phyloP scores from a whole-genome alignment of 169 alveolate genomes.

The Plasmodium yoelii region DNA sequence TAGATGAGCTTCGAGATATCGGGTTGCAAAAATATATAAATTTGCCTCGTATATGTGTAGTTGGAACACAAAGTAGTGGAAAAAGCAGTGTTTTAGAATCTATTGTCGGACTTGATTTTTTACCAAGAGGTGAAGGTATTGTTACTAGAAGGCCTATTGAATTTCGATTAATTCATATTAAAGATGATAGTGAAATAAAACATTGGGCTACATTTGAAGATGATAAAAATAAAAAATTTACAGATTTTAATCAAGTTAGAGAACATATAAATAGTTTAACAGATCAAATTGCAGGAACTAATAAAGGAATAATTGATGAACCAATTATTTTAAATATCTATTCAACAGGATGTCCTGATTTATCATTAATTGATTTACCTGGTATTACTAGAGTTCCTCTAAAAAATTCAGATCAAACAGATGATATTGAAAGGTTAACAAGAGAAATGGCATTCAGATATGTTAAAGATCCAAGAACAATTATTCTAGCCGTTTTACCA shows the following conservation, averaged over 20 bases:
- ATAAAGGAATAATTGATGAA: slow-evolving; percentile 96
- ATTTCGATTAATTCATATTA: slow-evolving; percentile 93
- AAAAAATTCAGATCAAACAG: slow-evolving; percentile 96
- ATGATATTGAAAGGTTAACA: slow-evolving; percentile 95
- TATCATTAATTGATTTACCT: slow-evolving; percentile 98
- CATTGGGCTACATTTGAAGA: slow-evolving; percentile 87
- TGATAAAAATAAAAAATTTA: slow-evolving; percentile 84
- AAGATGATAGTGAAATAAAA: slow-evolving; percentile 82
- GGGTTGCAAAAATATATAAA: slow-evolving; percentile 94
- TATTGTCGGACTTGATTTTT: slow-evolving; percentile 97
- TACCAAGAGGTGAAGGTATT: slow-evolving; percentile 98
- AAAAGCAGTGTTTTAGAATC: slow-evolving; percentile 96
- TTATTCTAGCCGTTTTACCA: slow-evolving; percentile 96
- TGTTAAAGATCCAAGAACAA: slow-evolving; percentile 96
- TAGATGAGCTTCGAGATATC: slow-evolving; percentile 93
- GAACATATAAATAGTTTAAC: slow-evolving; percentile 91
- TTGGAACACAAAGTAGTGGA: slow-evolving; percentile 92
- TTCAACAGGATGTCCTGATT: slow-evolving; percentile 97
- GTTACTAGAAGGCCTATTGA: slow-evolving; percentile 99
- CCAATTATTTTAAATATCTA: slow-evolving; percentile 97
- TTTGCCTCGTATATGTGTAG: slow-evolving; percentile 91
- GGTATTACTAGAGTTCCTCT: slow-evolving; percentile 98
- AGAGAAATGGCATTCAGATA: slow-evolving; percentile 95
- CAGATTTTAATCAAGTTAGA: slow-evolving; percentile 94
- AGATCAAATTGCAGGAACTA: slow-evolving; percentile 92